These are phyloP conservation scores for Kwoniella sp. DNA, from an alignment of 768 basidiomycete species.

Conservation along the genomic window DNA sequence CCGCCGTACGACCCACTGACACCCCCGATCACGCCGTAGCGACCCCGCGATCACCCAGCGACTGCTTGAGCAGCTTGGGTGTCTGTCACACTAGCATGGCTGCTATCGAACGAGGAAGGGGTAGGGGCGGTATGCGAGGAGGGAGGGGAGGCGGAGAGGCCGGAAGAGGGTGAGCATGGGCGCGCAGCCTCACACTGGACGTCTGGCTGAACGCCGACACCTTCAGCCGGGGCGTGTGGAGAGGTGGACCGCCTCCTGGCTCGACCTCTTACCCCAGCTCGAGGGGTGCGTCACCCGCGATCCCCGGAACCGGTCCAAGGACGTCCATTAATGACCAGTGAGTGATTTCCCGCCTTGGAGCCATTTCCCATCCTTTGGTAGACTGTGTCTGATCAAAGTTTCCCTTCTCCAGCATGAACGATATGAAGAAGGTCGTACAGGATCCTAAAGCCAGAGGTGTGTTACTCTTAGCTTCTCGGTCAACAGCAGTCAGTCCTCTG, in stretches of 20 bases:
- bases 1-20: neutral
- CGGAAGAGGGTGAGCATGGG: conserved; percentile 2
- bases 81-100: conserved; percentile 14
- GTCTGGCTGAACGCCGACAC: neutral
- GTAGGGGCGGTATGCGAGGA: conserved; percentile 11
- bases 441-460: conserved; percentile 28
- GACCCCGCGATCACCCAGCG: neutral
- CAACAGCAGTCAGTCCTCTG: neutral
- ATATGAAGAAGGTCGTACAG: conserved; percentile 27
- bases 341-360: conserved; percentile 7
- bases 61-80: neutral
- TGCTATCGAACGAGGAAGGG: conserved; percentile 11
- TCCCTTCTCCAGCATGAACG: conserved; percentile 26
- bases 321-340: conserved; percentile 40
- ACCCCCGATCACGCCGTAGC: neutral
- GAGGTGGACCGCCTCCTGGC: conserved; percentile 36
- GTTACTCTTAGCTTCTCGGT: neutral
- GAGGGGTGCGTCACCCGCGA: conserved; percentile 18
- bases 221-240: conserved; percentile 35
- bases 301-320: conserved; percentile 17
- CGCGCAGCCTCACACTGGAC: neutral
- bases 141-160: conserved; percentile 8
- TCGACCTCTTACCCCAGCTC: conserved; percentile 11
- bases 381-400: conserved; percentile 5
- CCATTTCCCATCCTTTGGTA: neutral